Percentiles rank a stretch among this genome's conserved stretches.
Conservation (phyloP, 768 basidiomycete genomes). For the Leccinum disarticulatum region DNA sequence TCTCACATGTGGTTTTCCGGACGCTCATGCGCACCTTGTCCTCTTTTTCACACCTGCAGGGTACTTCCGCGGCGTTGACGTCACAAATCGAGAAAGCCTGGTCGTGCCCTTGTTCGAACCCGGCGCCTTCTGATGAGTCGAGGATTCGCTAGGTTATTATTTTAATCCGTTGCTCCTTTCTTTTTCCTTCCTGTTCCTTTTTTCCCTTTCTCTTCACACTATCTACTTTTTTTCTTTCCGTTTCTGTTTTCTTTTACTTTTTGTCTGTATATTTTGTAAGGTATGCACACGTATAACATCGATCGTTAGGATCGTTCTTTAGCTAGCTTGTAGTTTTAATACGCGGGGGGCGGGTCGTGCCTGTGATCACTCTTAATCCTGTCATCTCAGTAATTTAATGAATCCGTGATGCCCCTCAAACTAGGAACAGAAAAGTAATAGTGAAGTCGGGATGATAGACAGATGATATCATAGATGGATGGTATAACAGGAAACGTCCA, state of each 20-base stretch:
- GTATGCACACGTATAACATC: constrained; percentile 13
- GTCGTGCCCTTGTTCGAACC: constrained; percentile 32
- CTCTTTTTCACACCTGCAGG: constrained; percentile 11
- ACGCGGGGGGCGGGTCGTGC: constrained; percentile 4
- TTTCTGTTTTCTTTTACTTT: background rate
- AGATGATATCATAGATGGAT: background rate
- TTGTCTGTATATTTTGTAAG: constrained; percentile 23
- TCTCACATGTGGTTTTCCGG: background rate
- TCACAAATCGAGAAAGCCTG: constrained; percentile 29
- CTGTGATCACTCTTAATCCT: background rate
- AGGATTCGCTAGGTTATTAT: background rate
- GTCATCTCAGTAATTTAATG: background rate
- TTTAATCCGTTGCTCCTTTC: background rate
- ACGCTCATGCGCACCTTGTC: background rate
- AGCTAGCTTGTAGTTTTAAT: constrained; percentile 16
- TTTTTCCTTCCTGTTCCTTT: background rate
- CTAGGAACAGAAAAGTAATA: background rate
- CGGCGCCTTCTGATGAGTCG: constrained; percentile 21
- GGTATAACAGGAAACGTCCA: background rate
- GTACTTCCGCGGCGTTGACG: constrained; percentile 36
- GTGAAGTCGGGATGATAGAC: background rate
- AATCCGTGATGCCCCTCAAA: background rate
- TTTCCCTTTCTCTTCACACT: background rate
- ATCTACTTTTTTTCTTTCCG: background rate
- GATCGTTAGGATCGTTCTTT: constrained; percentile 15